Evolutionary conservation across 2,329 filamentous ascomycete species (phyloP), one percentile per base, ranked within the genome.

Genomic region (Nakataea oryzae): DNA sequence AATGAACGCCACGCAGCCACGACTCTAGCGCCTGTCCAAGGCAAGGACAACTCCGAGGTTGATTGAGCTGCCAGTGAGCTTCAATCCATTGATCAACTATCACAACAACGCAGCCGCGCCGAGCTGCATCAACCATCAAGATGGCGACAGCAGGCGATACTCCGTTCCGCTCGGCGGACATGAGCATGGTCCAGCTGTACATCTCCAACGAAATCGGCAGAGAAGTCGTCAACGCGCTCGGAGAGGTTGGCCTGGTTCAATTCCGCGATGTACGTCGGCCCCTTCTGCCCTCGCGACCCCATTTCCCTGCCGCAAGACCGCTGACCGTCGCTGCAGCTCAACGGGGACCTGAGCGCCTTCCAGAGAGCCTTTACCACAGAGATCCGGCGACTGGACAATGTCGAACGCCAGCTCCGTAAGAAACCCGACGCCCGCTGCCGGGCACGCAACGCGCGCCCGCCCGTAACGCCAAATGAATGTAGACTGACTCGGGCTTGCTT

Each of bases 161-260:
- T 77, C 90, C 97, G 81, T 97, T 99, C 87, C 93, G 96, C 85
- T 99, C 95, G 75, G 91, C 92, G 90, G 91, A 97, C 78, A 99
- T 99, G 95, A 97, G 92, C 84, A 89, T 99, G 88, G 96, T 96
- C 73, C 95, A 99, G 87, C 89, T 99, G 72, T 99, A 97, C 79
- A 96, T 99, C 72, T 91, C 95, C 72, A 97, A 97, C 75, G 95
- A 99, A 82, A 97, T 99, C 70, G 93, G 95, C 70, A 87, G 95
- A 73, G 96, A 99, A 80, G 93, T 97, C 70, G 93, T 97, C 66
- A 96, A 93, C 73, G 93, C 93, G 62, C 82, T 99, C 67, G 95
- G 95, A 73, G 95, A 99, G 83, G 85, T 99, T 72, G 95, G 95
- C 63, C 85, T 95, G 71, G 93, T 97, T 75, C 93, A 97, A 77